Evolutionary conservation across 306 rosid species (phyloP).

Genomic region (Vigna mungo): DNA sequence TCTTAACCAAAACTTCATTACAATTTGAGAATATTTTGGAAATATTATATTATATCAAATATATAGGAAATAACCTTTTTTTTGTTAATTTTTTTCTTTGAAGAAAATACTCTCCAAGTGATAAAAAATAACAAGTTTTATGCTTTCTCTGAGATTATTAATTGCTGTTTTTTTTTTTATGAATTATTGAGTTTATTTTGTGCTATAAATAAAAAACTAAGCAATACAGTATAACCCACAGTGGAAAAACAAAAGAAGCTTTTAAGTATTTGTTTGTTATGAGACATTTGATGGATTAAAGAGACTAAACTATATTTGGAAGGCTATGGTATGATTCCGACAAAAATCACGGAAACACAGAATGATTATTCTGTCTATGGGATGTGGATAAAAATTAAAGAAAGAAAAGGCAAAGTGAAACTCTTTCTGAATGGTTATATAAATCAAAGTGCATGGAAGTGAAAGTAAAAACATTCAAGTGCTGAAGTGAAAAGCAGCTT

Average conservation of each 20-base stretch:
- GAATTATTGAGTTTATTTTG: too few relatives aligned
- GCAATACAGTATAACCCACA: background rate
- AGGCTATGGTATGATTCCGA: background rate
- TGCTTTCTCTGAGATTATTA: background rate
- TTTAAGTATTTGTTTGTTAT: background rate
- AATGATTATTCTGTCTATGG: background rate
- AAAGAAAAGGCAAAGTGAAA: slow-evolving; percentile 17
- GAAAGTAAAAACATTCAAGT: background rate
- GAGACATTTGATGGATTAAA: background rate
- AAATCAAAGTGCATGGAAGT: background rate
- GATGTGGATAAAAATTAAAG: background rate
- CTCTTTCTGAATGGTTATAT: background rate
- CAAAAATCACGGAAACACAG: background rate
- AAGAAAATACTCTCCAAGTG: background rate
- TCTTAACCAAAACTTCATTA: background rate
- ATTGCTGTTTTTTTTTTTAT: too few relatives aligned
- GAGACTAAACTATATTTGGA: background rate
- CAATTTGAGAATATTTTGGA: background rate
- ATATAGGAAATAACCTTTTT: background rate
- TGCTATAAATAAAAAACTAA: background rate
- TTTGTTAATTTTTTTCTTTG: background rate
- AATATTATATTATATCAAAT: background rate
- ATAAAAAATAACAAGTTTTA: background rate
- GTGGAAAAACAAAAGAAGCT: background rate
- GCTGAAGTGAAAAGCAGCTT: background rate